Evolutionary conservation across 208 protist species (phyloP).

Genomic region (Trypanosoma brucei): DNA sequence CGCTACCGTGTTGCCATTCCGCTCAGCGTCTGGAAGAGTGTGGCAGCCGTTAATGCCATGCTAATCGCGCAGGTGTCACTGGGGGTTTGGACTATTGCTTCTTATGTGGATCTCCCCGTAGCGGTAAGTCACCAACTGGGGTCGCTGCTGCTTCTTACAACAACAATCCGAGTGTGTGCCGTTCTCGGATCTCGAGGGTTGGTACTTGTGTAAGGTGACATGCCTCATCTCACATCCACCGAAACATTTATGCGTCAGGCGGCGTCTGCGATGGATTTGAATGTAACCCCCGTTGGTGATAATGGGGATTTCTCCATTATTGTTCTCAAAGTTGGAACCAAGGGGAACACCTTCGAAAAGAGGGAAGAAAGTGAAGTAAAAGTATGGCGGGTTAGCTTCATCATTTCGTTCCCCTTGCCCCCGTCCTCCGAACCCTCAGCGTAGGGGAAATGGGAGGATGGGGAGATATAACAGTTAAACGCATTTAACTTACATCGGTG

Average conservation of each 20-base stretch:
- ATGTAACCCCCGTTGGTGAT: too few relatives aligned
- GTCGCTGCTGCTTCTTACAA: constrained; percentile 76
- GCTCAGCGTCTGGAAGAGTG: constrained; percentile 30
- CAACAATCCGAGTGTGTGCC: constrained; percentile 70
- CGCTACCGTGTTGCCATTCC: constrained; percentile 35
- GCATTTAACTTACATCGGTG: not conserved
- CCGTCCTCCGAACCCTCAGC: not conserved
- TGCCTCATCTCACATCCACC: too few relatives aligned
- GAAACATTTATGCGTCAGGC: too few relatives aligned
- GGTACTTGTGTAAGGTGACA: constrained; percentile 19
- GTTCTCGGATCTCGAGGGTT: constrained; percentile 59
- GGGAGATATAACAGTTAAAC: not conserved
- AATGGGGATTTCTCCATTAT: too few relatives aligned
- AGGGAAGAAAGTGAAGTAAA: too few relatives aligned
- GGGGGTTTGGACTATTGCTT: constrained; percentile 92
- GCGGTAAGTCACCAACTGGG: constrained; percentile 85
- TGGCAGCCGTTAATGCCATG: constrained; percentile 58
- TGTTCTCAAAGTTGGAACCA: too few relatives aligned
- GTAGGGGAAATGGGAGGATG: not conserved
- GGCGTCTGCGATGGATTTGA: too few relatives aligned
- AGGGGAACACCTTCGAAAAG: too few relatives aligned
- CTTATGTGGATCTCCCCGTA: constrained; percentile 85
- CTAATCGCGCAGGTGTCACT: constrained; percentile 80
- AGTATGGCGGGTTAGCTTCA: too few relatives aligned
- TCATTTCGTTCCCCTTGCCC: too few relatives aligned